Evolutionary conservation across 768 basidiomycete species (phyloP).

Genomic region (Auriscalpium vulgare): DNA sequence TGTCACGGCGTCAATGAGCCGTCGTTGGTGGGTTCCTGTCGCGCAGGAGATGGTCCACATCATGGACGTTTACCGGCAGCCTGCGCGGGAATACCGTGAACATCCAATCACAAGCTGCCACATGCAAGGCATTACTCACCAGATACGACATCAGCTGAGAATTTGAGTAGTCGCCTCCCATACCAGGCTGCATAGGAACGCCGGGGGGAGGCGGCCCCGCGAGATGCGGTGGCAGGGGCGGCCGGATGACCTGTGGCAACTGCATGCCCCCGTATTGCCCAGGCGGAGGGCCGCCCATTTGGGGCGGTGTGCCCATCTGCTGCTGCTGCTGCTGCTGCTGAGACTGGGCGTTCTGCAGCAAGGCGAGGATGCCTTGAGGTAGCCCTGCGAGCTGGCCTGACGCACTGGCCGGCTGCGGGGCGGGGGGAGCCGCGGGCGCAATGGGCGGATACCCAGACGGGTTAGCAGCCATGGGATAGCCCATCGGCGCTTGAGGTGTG

Average conservation of each 20-base stretch:
- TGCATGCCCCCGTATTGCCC: conserved; percentile 11
- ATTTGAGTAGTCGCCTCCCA: conserved; percentile 28
- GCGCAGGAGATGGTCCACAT: background rate
- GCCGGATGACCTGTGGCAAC: conserved; percentile 34
- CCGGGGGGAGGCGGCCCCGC: conserved; percentile 27
- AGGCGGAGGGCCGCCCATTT: conserved; percentile 2
- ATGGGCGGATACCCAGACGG: conserved; percentile 11
- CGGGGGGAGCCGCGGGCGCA: conserved; percentile 7
- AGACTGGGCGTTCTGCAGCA: conserved; percentile 7
- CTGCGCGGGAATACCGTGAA: background rate
- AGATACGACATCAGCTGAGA: conserved; percentile 66
- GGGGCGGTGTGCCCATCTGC: conserved; percentile 13
- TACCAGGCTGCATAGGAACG: conserved; percentile 12
- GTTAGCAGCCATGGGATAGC: conserved; percentile 5
- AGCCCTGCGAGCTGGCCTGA: conserved; percentile 4
- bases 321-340: conserved; percentile 14
- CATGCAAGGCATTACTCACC: conserved; percentile 30
- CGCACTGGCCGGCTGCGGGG: conserved; percentile 4
- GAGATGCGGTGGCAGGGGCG: conserved; percentile 36
- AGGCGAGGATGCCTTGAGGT: conserved; percentile 12
- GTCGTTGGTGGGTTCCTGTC: no score
- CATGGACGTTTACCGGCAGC: background rate
- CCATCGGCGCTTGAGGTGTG: conserved; percentile 18
- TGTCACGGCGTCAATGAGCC: no score
- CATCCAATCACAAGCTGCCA: no score